These are phyloP conservation scores for Amphibolis antarctica DNA, from an alignment of 106 monocot species.

Conservation along the genomic window DNA sequence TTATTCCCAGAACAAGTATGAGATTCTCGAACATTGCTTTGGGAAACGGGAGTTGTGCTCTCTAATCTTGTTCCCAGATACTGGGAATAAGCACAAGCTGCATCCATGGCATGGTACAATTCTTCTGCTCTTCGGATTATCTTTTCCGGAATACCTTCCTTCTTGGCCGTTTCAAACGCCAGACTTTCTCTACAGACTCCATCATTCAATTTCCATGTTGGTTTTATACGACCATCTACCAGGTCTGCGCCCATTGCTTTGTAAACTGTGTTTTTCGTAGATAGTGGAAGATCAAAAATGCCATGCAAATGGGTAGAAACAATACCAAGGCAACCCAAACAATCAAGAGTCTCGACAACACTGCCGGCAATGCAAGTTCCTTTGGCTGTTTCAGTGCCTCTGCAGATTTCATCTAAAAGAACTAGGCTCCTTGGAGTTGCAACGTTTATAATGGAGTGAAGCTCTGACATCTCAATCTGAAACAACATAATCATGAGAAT, in stretches of 20 bases:
- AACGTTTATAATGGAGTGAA: constrained; percentile 47
- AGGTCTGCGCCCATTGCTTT: constrained; percentile 77
- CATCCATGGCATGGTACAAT: constrained; percentile 33
- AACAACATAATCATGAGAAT: neutral
- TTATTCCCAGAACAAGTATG: constrained; percentile 4
- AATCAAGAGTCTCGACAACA: constrained; percentile 75
- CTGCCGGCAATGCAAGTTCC: constrained; percentile 99
- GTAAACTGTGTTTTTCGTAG: constrained; percentile 33
- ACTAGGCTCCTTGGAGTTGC: constrained; percentile 59
- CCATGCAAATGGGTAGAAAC: constrained; percentile 96
- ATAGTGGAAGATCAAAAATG: constrained; percentile 74
- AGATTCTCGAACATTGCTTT: constrained; percentile 10
- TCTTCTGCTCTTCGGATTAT: constrained; percentile 71
- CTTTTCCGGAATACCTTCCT: constrained; percentile 64
- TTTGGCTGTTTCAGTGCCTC: constrained; percentile 94
- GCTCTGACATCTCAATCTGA: constrained; percentile 98
- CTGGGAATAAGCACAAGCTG: neutral
- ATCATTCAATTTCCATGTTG: constrained; percentile 73
- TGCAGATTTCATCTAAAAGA: constrained; percentile 91
- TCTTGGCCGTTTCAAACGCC: constrained; percentile 82
- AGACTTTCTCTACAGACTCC: constrained; percentile 88
- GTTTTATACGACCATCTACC: constrained; percentile 38
- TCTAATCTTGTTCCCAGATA: neutral
- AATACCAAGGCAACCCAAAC: constrained; percentile 72
- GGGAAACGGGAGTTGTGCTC: constrained; percentile 1